Evolutionary conservation across 257 asterid species (phyloP).

Genomic region (Echium plantagineum): DNA sequence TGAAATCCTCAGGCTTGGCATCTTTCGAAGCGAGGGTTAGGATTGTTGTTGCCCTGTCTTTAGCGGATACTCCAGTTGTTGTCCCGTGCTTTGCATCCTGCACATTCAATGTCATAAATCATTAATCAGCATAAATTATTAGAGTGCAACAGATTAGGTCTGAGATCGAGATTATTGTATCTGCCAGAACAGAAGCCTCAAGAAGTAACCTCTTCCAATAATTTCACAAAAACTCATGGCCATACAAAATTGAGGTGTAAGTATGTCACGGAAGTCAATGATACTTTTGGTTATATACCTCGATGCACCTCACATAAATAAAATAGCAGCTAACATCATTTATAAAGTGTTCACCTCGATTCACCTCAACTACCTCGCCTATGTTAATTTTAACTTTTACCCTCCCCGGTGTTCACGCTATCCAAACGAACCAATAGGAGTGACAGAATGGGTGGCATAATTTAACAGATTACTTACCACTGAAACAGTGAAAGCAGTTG

Average conservation of each 20-base stretch:
- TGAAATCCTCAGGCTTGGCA: conserved; percentile 82
- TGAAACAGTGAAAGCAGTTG: conserved; percentile 90
- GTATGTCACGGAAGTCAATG: too few relatives aligned
- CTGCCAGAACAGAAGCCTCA: not conserved
- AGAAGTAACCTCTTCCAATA: not conserved
- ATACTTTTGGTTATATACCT: too few relatives aligned
- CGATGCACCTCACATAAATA: too few relatives aligned
- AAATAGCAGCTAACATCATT: too few relatives aligned
- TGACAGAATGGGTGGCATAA: too few relatives aligned
- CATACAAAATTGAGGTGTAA: too few relatives aligned
- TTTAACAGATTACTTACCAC: conserved; percentile 45
- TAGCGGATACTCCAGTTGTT: conserved; percentile 90
- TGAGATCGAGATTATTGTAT: not conserved
- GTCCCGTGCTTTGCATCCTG: conserved; percentile 96
- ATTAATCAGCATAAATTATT: not conserved
- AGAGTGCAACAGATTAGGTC: not conserved
- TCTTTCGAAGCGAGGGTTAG: conserved; percentile 72
- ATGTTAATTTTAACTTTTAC: too few relatives aligned
- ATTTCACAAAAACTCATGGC: not conserved
- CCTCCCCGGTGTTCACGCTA: too few relatives aligned
- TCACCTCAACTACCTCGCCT: too few relatives aligned
- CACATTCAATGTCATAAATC: not conserved
- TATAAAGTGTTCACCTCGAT: too few relatives aligned
- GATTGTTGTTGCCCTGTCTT: conserved; percentile 79
- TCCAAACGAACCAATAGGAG: too few relatives aligned